phyloP scores from a whole-genome alignment of 306 rosid species.

The Rosa lucieae region DNA sequence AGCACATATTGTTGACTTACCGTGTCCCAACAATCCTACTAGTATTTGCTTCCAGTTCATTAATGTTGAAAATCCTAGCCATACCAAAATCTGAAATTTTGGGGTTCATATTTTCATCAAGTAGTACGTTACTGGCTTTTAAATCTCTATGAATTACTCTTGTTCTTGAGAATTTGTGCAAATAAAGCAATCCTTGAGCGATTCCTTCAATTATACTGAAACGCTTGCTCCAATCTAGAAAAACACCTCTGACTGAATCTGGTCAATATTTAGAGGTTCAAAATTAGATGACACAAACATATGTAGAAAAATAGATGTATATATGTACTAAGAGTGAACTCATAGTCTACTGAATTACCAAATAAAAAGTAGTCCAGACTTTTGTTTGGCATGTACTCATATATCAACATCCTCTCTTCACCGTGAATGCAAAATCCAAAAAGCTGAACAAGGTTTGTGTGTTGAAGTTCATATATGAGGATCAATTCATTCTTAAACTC shows the following conservation, averaged over 20 bases:
- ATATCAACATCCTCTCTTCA: too few species aligned
- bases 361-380: too few species aligned
- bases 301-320: too few species aligned
- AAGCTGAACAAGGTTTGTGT: too few species aligned
- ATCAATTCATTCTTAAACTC: too few species aligned
- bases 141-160: conserved; percentile 21
- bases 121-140: conserved; percentile 23
- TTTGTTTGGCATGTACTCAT: too few species aligned
- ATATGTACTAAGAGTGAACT: too few species aligned
- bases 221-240: conserved; percentile 25
- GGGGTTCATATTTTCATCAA: conserved; percentile 28
- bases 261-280: too few species aligned
- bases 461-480: too few species aligned
- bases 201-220: conserved; percentile 29
- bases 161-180: conserved; percentile 22
- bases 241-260: neutral
- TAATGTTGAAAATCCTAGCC: neutral
- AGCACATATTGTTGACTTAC: neutral
- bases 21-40: conserved; percentile 2
- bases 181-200: conserved; percentile 29
- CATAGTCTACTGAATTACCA: too few species aligned
- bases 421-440: too few species aligned
- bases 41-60: conserved; percentile 8
- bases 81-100: conserved; percentile 32
- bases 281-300: too few species aligned